These are phyloP conservation scores for Closterium sp. DNA, from an alignment of 139 green algal species.

Conservation along the genomic window DNA sequence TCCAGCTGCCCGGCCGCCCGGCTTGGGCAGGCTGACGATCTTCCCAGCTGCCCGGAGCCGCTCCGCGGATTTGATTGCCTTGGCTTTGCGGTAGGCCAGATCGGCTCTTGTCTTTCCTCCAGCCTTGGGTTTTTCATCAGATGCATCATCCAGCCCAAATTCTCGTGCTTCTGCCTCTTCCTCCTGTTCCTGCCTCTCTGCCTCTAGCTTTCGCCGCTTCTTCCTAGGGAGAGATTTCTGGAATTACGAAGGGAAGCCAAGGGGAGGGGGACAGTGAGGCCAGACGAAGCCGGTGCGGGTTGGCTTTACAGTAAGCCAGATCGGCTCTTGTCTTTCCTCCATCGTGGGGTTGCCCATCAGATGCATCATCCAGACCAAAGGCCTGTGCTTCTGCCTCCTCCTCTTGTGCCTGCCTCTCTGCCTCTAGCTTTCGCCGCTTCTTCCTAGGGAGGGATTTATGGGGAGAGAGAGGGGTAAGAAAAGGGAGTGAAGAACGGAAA, in stretches of 20 bases:
- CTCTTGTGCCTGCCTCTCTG: background rate
- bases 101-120: background rate
- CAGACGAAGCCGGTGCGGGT: too few relatives aligned
- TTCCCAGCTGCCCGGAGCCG: constrained; percentile 8
- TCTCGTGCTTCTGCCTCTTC: background rate
- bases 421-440: background rate
- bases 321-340: background rate
- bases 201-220: background rate
- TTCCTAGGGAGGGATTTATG: too few relatives aligned
- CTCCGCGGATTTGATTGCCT: constrained; percentile 11
- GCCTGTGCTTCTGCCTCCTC: background rate
- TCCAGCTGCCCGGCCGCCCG: background rate
- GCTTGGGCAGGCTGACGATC: background rate
- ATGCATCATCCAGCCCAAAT: background rate
- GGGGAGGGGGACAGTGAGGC: too few relatives aligned
- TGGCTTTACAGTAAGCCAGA: background rate
- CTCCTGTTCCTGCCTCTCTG: background rate
- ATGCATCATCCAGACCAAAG: background rate
- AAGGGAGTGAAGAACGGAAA: too few relatives aligned
- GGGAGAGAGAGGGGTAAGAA: too few relatives aligned
- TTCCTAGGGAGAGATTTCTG: background rate
- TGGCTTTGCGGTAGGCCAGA: constrained; percentile 4
- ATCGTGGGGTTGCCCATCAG: background rate
- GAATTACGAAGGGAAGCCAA: background rate
- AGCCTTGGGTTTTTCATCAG: background rate